Evolutionary conservation across 1,139 yeast species (phyloP), one percentile per base, ranked within the genome.

Genomic region (Chernovozyma sophiae-reginae): DNA sequence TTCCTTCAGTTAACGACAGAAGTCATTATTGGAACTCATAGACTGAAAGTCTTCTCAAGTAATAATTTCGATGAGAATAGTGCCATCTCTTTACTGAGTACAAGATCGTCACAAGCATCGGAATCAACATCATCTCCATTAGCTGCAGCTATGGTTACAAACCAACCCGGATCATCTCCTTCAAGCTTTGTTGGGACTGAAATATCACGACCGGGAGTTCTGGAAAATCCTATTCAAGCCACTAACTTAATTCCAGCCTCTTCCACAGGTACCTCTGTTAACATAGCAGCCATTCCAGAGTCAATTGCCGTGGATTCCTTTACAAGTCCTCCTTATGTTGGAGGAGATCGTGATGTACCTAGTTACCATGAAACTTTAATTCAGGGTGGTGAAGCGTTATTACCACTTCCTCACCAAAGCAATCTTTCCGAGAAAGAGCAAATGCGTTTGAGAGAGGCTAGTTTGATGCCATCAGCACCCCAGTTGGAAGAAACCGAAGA

Each of bases 1-100:
- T 87, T 86, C 25, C 67, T 87, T 7, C 87, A 87, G 29, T 61
- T 86, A 47, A 86, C 90, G 37, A 75, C 86, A 1, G 96, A 86
- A 57, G 74, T 86, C 2, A 70, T 86, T 14, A 73, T 87, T 25
- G 97, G 97, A 4, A 87, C 95, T 0, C 80, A 74, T 48, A 63
- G 89, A 44, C 71, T 64, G 66, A 44, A 54, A 43, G 3, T 19
- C 11, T 16, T 19, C 8, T 19, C 36, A 18, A 27, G 38, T 25
- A 25, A 36, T 12, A 20, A 20, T 20, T 5, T 12, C 6, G 34
- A 25, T 17, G 35, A 35, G 12, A 34, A 17, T 20, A 28, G 31
- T 11, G 36, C 38, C 25, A 25, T 22, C 18, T 31, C 35, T 13
- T 13, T 12, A 7, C 31, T 22, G 7, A 13, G 37, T 34, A n/a